phyloP scores from a whole-genome alignment of 768 basidiomycete genomes.

The Russula foetens region DNA sequence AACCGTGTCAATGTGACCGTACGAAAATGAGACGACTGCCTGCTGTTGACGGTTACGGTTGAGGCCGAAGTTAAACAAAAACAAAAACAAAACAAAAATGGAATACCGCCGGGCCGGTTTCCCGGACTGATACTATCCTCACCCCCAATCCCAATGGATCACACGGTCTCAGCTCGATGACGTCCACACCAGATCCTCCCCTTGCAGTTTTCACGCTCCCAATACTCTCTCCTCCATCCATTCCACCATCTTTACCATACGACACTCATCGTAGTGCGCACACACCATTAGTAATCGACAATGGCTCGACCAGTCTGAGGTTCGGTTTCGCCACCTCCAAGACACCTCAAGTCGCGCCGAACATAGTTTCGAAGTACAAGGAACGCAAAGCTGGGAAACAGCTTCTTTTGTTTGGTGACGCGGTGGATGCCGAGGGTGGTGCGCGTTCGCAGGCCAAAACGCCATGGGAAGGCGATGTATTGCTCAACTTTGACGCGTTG shows the following conservation, averaged over 20 bases:
- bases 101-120: no score
- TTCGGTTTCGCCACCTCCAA: constrained; percentile 71
- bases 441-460: constrained; percentile 69
- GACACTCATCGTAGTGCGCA: constrained; percentile 17
- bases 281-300: constrained; percentile 80
- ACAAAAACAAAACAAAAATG: no score
- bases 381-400: constrained; percentile 80
- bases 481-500: constrained; percentile 88
- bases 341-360: constrained; percentile 52
- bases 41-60: no score
- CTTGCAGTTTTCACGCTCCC: constrained; percentile 4
- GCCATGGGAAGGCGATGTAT: constrained; percentile 91
- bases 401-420: constrained; percentile 82
- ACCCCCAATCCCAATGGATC: no score
- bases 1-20: no score
- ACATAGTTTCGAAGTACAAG: constrained; percentile 79
- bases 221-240: constrained; percentile 8
- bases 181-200: not conserved
- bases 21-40: no score
- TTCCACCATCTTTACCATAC: constrained; percentile 6
- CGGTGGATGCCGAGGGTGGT: constrained; percentile 78
- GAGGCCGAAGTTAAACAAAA: no score
- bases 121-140: no score
- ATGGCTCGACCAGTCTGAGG: constrained; percentile 73
- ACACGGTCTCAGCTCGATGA: no score